These are phyloP conservation scores for Citrus unshiu DNA, from an alignment of 345 rosid genomes.

Conservation along the genomic window DNA sequence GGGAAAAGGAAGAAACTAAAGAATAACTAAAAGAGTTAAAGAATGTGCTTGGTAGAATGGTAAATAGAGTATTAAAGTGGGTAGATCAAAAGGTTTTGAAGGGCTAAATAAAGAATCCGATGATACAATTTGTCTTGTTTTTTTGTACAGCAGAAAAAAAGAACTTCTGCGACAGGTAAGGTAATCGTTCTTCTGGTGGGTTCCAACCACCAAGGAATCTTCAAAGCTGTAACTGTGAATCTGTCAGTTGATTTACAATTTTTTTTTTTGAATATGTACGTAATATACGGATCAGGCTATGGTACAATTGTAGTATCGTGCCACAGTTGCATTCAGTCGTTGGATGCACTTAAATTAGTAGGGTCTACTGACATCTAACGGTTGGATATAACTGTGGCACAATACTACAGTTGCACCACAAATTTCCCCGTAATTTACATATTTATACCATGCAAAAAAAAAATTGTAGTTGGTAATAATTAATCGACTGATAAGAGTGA, in stretches of 20 bases:
- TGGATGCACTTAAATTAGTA: no score
- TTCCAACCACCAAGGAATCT: conserved; percentile 8
- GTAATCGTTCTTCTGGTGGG: neutral
- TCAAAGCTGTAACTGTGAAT: neutral
- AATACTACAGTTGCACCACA: no score
- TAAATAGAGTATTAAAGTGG: neutral
- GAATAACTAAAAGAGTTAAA: neutral
- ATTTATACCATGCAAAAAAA: neutral
- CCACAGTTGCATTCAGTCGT: no score
- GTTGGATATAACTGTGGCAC: no score
- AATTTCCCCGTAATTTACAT: no score
- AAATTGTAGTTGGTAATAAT: no score
- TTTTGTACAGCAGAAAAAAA: neutral
- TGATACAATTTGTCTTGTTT: neutral
- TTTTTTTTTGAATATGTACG: no score
- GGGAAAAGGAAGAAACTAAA: no score
- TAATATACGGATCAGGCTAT: no score
- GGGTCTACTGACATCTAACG: no score
- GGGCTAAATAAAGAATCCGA: conserved; percentile 7
- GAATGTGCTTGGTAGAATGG: neutral
- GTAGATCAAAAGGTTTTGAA: neutral
- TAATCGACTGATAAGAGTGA: neutral
- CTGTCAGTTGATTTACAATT: neutral
- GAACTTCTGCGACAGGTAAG: neutral
- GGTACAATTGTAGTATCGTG: no score